Evolutionary conservation across 352 stramenopile genomes (phyloP).

Genomic region (Phytophthora uliginosa): DNA sequence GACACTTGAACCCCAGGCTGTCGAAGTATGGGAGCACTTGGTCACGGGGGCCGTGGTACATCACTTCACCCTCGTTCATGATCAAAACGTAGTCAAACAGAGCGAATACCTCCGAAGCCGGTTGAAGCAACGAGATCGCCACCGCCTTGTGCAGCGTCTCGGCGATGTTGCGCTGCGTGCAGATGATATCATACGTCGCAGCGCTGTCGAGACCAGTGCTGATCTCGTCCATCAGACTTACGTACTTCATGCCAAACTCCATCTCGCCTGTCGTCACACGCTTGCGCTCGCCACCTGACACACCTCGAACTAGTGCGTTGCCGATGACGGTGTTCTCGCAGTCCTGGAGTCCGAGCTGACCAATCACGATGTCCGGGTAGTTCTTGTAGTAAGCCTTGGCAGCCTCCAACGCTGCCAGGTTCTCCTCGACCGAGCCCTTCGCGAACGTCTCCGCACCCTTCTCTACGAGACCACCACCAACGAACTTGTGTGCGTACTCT

Average conservation of each 20-base stretch:
- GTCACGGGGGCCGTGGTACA: conserved; percentile 30
- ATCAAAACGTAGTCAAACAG: conserved; percentile 50
- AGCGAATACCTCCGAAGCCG: conserved; percentile 56
- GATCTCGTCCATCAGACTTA: conserved; percentile 72
- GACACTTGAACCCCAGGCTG: conserved; percentile 14
- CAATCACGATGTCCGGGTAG: conserved; percentile 5
- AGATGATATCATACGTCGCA: conserved; percentile 53
- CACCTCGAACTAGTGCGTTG: conserved; percentile 49
- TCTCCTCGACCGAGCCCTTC: conserved; percentile 13
- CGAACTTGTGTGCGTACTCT: conserved; percentile 39
- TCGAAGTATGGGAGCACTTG: conserved; percentile 21
- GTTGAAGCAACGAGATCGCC: conserved; percentile 84
- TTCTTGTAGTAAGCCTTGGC: conserved; percentile 16
- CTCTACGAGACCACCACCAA: conserved; percentile 12
- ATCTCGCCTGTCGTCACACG: conserved; percentile 86
- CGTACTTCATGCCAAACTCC: conserved; percentile 78
- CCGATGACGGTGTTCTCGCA: conserved; percentile 62
- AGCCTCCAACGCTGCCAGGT: conserved; percentile 4
- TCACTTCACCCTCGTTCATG: conserved; percentile 44
- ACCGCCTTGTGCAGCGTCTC: conserved; percentile 45
- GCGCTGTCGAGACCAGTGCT: conserved; percentile 49
- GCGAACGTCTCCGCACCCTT: conserved; percentile 34
- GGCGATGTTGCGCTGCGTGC: conserved; percentile 38
- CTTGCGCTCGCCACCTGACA: conserved; percentile 65
- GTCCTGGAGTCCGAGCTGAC: conserved; percentile 40